Conservation (phyloP, 2,329 filamentous ascomycete genomes). For the Hypoxylon sp. region DNA sequence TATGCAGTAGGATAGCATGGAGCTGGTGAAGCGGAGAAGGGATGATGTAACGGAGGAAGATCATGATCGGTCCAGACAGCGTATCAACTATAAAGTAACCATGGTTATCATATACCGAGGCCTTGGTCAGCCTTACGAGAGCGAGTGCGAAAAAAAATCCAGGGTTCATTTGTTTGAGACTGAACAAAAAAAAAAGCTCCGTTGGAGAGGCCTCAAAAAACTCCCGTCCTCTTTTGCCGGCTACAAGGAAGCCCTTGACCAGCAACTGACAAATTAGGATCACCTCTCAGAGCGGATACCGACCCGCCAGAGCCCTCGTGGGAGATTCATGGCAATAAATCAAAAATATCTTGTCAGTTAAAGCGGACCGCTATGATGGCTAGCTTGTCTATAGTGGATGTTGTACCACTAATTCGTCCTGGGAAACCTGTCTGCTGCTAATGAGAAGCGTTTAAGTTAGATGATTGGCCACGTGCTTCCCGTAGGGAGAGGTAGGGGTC, state of each 20-base stretch:
- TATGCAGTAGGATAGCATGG: constrained; percentile 25
- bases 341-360: constrained; percentile 13
- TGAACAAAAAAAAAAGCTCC: constrained; percentile 11
- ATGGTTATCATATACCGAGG: constrained; percentile 30
- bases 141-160: constrained; percentile 7
- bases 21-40: constrained; percentile 20
- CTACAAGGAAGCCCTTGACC: constrained; percentile 4
- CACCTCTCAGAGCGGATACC: constrained; percentile 15
- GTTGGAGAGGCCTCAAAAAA: constrained; percentile 11
- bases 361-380: constrained; percentile 11
- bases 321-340: constrained; percentile 11
- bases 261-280: constrained; percentile 26
- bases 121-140: constrained; percentile 37
- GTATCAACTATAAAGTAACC: constrained; percentile 10
- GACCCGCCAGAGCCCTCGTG: constrained; percentile 15
- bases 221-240: constrained; percentile 29
- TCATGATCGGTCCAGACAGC: constrained; percentile 19
- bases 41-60: constrained; percentile 19
- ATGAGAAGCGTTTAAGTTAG: constrained; percentile 7
- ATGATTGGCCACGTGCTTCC: constrained; percentile 19
- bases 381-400: constrained; percentile 8
- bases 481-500: not conserved
- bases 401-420: constrained; percentile 10
- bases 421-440: constrained; percentile 10
- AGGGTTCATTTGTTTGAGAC: constrained; percentile 4